These are phyloP conservation scores for Fusarium nodosum DNA, from an alignment of 2,329 filamentous ascomycete genomes.

Conservation along the genomic window DNA sequence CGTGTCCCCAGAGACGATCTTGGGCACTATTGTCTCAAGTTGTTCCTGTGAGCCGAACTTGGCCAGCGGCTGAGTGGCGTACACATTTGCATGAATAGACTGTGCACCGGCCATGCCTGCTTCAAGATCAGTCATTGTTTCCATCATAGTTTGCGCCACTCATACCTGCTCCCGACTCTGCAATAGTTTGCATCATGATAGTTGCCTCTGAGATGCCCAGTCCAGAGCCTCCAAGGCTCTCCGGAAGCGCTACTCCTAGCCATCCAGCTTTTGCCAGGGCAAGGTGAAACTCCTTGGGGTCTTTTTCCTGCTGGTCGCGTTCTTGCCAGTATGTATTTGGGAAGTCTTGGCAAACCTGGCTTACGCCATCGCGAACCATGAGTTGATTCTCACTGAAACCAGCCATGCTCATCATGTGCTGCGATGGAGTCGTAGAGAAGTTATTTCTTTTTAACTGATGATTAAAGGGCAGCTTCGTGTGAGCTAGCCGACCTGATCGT, in stretches of 20 bases:
- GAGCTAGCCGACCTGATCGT: not conserved
- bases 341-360: constrained; percentile 77
- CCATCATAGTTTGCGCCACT: not conserved
- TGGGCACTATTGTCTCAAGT: constrained; percentile 73
- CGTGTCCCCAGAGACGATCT: constrained; percentile 78
- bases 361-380: constrained; percentile 77
- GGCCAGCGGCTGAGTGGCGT: constrained; percentile 81
- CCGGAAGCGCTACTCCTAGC: constrained; percentile 84
- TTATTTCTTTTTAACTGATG: not conserved
- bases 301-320: constrained; percentile 76
- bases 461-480: not conserved
- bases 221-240: constrained; percentile 79
- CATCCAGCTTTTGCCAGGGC: constrained; percentile 81
- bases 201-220: constrained; percentile 85
- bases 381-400: constrained; percentile 81
- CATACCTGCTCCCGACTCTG: constrained; percentile 78
- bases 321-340: constrained; percentile 83
- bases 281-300: constrained; percentile 82
- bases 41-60: constrained; percentile 78
- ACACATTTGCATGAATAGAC: constrained; percentile 75
- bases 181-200: constrained; percentile 89
- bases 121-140: not conserved
- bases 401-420: constrained; percentile 75
- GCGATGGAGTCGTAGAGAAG: not conserved
- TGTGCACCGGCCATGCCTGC: constrained; percentile 74